Base-by-base conservation (phyloP, 2,329 filamentous ascomycete species). In the Hymenoscyphus fructigenus region DNA sequence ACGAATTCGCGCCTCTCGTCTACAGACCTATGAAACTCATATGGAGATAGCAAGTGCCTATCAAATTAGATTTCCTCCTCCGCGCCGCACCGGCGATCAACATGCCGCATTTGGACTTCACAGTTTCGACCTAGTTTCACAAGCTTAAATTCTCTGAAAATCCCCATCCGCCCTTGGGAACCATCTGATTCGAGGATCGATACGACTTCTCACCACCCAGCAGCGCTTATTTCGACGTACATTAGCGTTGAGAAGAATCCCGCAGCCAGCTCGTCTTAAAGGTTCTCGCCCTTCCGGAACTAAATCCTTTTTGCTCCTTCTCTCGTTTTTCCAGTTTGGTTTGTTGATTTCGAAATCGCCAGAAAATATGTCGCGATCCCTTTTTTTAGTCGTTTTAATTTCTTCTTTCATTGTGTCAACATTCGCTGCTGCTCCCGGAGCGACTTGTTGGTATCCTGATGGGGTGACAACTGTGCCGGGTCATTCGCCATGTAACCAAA, bases 401-500 rank as follows among this genome's bases (percentile, higher is more conserved):
- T 57, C 53, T 47, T 57, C 41, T 7, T 56, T 60, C 10, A 23
- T 60, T 10, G 55, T 36, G 0, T 62, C 55, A 15, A 41, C 36
- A 20, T 17, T 59, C 34, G 66, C 64, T 47, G n/a, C 60, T 14
- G 57, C 47, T 10, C 34, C 34, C 14, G 34, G 34, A 15, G 34
- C 34, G 38, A 65, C 62, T 36, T 70, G 68, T 60, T 68, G 57
- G 29, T 70, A 70, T 60, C 67, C 68, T 6, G 62, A 66, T 59
- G 64, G 65, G 7, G 60, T 59, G 17, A 67, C 65, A 14, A 36
- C 41, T 14, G 67, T 62, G 5, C 65, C 63, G 15, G 57, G 20
- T 38, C 67, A 70, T 53, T 62, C 66, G 3, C 68, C 68, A 2
- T 67, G 65, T 38, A 68, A 70, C 44, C 67, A 67, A 55, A 70